Base-by-base conservation (phyloP, 208 protist species). In the Borovskyia barvae region DNA sequence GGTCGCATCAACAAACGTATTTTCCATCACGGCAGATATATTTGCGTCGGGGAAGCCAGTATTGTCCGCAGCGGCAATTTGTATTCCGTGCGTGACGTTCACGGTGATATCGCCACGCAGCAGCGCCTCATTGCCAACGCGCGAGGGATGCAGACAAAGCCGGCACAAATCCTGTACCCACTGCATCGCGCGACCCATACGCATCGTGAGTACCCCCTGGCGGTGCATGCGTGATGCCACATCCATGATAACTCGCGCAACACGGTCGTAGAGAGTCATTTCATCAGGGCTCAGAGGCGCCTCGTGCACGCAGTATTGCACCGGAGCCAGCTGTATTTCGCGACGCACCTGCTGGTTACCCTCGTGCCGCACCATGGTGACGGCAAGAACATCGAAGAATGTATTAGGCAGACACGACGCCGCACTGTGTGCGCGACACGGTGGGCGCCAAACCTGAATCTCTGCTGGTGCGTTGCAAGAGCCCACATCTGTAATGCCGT, bases 121-220 rank as follows among this genome's bases (percentile, higher is more conserved):
- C 32, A 70, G 54, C 41, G 36, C 39, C 12, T 30, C 32, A 25
- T 61, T 29, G 32, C 52, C 52, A 20, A 73, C 55, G 35, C 45
- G 66, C 20, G 57, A 49, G 8, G 69, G 66, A 50, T 81, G 76
- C 17, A 81, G 28, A 33, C 68, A 68, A 22, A 78, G 47, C 17
- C 80, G 71, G 32, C 58, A 63, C 30, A 87, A 33, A 36, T 62
- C 53, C 50, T 82, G 68, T 22, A 83, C 62, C 75, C 80, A 87
- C 53, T 70, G 56, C 63, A 83, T 55, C 14, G 62, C 70, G 33
- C 30, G n/a, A 17, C 43, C 45, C 45, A 77, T 72, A 37, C 61
- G 59, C 17, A 46, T 54, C n/a, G 37, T 41, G 11, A 83, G 45
- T 4, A 72, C 54, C 26, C 76, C 75, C 33, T 81, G 75, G 29